Conservation (phyloP, 2,329 filamentous ascomycete genomes). For the Sclerotinia subarctica region DNA sequence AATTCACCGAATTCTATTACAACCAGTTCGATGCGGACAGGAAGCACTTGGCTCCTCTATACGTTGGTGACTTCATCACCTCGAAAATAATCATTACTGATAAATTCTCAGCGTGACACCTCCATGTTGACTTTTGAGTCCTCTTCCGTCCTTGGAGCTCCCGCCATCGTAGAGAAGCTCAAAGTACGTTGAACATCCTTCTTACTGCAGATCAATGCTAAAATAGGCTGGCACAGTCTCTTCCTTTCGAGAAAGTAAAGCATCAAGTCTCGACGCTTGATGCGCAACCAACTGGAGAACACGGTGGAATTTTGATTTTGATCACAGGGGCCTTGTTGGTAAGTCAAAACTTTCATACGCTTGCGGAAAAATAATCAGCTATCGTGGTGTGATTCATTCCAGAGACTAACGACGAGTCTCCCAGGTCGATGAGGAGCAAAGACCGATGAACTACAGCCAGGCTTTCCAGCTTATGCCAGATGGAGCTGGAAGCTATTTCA, state of each 20-base stretch:
- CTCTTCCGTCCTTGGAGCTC: constrained; percentile 59
- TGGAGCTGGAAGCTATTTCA: constrained; percentile 67
- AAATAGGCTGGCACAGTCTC: constrained; percentile 48
- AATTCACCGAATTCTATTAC: constrained; percentile 93
- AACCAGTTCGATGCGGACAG: constrained; percentile 77
- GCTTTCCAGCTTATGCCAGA: constrained; percentile 80
- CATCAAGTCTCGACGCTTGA: constrained; percentile 77
- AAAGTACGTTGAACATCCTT: constrained; percentile 50
- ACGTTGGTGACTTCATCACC: constrained; percentile 57
- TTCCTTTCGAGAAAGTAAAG: constrained; percentile 78
- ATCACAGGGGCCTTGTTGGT: constrained; percentile 85
- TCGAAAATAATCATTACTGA: constrained; percentile 25
- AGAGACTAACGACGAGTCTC: constrained; percentile 7
- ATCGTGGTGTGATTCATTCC: constrained; percentile 6
- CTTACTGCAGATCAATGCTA: constrained; percentile 20
- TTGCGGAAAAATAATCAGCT: constrained; percentile 18
- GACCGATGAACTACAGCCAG: constrained; percentile 89
- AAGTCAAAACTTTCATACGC: constrained; percentile 40
- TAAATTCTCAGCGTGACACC: constrained; percentile 59
- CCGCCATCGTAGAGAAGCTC: constrained; percentile 75
- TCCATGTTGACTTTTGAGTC: constrained; percentile 96
- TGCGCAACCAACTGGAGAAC: constrained; percentile 69
- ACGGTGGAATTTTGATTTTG: constrained; percentile 75
- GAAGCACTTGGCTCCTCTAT: constrained; percentile 63
- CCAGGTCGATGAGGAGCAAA: constrained; percentile 80